These are phyloP conservation scores for Sporothrix variecibatus DNA, from an alignment of 2,329 filamentous ascomycete species.

Conservation along the genomic window DNA sequence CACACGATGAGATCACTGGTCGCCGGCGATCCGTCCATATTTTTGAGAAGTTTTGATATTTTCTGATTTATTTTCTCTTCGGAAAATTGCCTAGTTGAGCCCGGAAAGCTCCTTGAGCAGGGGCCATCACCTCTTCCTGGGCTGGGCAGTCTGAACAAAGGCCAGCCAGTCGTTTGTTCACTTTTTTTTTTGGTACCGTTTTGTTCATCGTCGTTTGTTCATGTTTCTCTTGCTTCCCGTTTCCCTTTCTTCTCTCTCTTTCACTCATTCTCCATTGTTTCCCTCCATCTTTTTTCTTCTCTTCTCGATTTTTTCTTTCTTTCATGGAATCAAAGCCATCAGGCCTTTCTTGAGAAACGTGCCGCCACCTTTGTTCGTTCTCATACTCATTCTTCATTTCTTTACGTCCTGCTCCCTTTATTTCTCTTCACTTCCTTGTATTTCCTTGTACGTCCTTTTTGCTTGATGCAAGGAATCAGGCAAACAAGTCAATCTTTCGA, in stretches of 20 bases:
- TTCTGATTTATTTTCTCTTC: background rate
- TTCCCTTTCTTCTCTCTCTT: background rate
- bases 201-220: constrained; percentile 13
- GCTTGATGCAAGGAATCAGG: constrained; percentile 16
- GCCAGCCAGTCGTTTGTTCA: constrained; percentile 22
- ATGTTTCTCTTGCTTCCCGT: constrained; percentile 16
- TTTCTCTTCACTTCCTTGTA: background rate
- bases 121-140: background rate
- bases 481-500: background rate
- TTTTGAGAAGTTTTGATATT: background rate
- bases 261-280: constrained; percentile 10
- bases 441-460: background rate
- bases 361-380: background rate
- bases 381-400: background rate
- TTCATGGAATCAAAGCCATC: background rate
- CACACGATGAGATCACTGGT: constrained; percentile 22
- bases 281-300: background rate
- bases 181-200: background rate
- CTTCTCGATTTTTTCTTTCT: background rate
- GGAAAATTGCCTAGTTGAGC: constrained; percentile 1
- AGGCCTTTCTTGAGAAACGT: background rate
- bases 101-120: constrained; percentile 13
- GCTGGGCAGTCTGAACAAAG: constrained; percentile 15
- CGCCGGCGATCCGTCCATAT: constrained; percentile 3
- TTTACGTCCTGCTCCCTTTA: background rate